Evolutionary conservation across 331 rosid species (phyloP), one percentile per base, ranked within the genome.

Genomic region (Prunus yedoensis): DNA sequence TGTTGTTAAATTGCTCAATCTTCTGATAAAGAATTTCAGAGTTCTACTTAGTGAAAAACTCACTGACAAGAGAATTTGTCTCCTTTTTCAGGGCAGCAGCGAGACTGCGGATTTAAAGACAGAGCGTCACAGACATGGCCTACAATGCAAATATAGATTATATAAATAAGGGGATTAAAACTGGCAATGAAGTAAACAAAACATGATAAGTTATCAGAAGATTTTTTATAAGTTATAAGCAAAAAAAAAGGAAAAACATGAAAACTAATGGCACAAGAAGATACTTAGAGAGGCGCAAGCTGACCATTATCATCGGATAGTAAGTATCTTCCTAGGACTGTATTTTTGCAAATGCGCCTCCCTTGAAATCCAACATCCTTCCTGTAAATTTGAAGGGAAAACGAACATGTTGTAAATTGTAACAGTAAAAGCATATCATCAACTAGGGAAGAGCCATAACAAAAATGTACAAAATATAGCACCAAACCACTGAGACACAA

Each of bases 271-370:
- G 65, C 10, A 21, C 21, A 66, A 69, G 0, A 23, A 70, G 45
- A 73, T 60, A 12, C 18, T 17, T 74, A 8, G 51, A 32, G 23
- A 75, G 68, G 80, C 58, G 21, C 59, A 68, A 21, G 28, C 17
- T 57, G 56, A 88, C 98, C 99, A 14, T 83, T 89, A 70, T 92
- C 89, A 75, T 94, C 99, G 10, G 99, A 79, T 11, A 91, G 87
- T 43, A 87, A 74, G 85, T 85, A 88, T 85, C 96, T 86, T 69
- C 98, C 98, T 85, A 87, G 97, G 74, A 94, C 95, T n/a, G 99
- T 94, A 82, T 65, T 89, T 73, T 83, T 84, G 83, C 99, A 94
- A 58, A 68, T 4, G 56, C 8, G 84, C 30, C 35, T 72, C 47
- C 30, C 63, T 70, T 70, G 85, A 71, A 92, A 89, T 15, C 96